Evolutionary conservation across 2,329 filamentous ascomycete species (phyloP).

Genomic region (Alternaria sp.): DNA sequence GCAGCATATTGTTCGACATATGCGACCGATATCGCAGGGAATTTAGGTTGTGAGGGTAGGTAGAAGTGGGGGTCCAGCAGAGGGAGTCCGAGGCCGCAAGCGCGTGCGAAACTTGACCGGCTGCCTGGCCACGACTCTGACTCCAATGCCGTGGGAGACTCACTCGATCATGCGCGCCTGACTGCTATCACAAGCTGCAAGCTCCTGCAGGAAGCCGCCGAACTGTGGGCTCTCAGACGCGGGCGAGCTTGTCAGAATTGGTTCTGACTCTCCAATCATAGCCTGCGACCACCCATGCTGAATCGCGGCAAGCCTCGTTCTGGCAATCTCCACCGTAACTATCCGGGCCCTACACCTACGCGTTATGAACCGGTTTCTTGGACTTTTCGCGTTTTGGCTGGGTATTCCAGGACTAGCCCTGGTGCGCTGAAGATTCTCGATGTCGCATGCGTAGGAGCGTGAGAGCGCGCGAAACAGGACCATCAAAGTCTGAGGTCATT

Average conservation of each 20-base stretch:
- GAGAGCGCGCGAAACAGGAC: neutral
- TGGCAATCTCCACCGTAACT: slow-evolving; percentile 3
- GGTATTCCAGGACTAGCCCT: neutral
- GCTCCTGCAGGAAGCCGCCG: slow-evolving; percentile 25
- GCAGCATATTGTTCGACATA: slow-evolving; percentile 17
- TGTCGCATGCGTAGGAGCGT: neutral
- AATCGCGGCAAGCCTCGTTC: slow-evolving; percentile 9
- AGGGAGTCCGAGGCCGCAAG: slow-evolving; percentile 15
- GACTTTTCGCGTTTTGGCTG: neutral
- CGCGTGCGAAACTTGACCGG: slow-evolving; percentile 8
- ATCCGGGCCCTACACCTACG: neutral
- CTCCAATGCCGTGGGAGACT: slow-evolving; percentile 3
- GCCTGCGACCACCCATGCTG: neutral
- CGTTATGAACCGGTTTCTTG: neutral
- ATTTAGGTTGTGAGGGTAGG: slow-evolving; percentile 14
- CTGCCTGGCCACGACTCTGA: slow-evolving; percentile 7
- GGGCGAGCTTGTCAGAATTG: slow-evolving; percentile 6
- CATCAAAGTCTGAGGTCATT: neutral
- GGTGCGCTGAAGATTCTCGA: neutral
- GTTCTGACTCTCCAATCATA: slow-evolving; percentile 14
- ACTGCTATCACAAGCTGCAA: slow-evolving; percentile 12
- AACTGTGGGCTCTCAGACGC: slow-evolving; percentile 12
- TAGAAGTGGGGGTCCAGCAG: slow-evolving; percentile 17
- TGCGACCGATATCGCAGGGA: slow-evolving; percentile 26
- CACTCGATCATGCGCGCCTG: slow-evolving; percentile 10